These are phyloP conservation scores for Aegilops umbellulata DNA, from an alignment of 176 grass and related monocot species.

Conservation along the genomic window DNA sequence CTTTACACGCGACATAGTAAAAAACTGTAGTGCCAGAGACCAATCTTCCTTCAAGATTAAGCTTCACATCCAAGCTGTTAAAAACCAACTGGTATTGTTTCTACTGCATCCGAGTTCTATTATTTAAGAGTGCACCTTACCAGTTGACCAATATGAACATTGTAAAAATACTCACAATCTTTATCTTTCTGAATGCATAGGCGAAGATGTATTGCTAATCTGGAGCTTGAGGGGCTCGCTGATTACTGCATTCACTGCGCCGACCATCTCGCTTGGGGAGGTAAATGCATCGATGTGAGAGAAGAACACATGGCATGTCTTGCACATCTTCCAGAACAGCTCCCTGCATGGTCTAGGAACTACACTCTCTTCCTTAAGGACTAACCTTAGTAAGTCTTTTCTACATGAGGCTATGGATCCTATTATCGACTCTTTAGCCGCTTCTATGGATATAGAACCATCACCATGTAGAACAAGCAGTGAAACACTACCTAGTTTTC, in stretches of 20 bases:
- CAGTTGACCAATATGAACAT: no score
- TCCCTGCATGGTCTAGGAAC: conserved; percentile 63
- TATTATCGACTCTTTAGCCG: conserved; percentile 22
- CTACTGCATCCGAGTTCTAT: no score
- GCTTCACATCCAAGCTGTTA: no score
- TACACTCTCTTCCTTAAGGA: conserved; percentile 37
- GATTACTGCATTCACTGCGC: conserved; percentile 54
- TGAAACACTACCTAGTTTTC: conserved; percentile 55
- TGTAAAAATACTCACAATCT: background rate
- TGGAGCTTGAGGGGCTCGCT: conserved; percentile 5
- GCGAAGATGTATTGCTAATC: background rate
- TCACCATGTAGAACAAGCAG: conserved; percentile 42
- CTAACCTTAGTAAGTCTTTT: conserved; percentile 48
- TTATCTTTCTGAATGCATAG: background rate
- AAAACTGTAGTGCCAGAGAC: no score
- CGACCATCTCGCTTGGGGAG: conserved; percentile 60
- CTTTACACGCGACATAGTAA: no score
- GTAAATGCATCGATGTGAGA: conserved; percentile 66
- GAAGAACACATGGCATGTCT: conserved; percentile 49
- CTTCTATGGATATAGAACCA: conserved; percentile 37
- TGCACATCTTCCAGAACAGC: conserved; percentile 60
- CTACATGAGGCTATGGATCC: conserved; percentile 22
- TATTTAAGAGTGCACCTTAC: no score
- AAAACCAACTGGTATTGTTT: no score
- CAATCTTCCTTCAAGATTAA: no score